Conservation (phyloP, 1,284 basidiomycete species). For the Cystobasidium slooffiae region DNA sequence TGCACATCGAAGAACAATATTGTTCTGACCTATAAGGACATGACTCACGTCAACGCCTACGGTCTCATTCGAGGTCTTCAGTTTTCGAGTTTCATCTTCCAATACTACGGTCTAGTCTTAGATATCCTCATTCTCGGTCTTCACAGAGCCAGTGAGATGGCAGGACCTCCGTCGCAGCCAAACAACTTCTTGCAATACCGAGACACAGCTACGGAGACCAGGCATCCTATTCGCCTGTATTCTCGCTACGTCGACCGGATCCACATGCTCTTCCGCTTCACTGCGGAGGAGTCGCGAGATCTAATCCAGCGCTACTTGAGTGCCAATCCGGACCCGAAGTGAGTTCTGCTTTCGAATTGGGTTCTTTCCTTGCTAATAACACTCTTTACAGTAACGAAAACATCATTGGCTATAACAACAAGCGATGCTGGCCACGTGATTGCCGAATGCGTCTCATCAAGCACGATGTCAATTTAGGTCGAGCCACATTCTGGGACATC, state of each 20-base stretch:
- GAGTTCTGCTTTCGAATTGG: constrained; percentile 46
- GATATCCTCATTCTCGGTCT: constrained; percentile 92
- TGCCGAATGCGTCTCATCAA: constrained; percentile 99
- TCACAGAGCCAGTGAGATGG: constrained; percentile 94
- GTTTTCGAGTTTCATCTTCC: constrained; percentile 94
- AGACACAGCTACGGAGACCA: constrained; percentile 87
- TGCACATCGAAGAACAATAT: constrained; percentile 98
- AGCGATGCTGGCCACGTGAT: constrained; percentile 98
- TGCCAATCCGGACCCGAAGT: constrained; percentile 93
- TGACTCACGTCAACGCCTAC: constrained; percentile 89
- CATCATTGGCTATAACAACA: constrained; percentile 98
- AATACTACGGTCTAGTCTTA: constrained; percentile 55
- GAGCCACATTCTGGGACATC: constrained; percentile 99
- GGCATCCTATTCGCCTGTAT: constrained; percentile 92
- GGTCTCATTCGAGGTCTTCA: constrained; percentile 93
- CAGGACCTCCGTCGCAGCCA: constrained; percentile 89
- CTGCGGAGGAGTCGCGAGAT: constrained; percentile 96
- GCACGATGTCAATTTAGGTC: constrained; percentile 97
- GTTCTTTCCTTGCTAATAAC: constrained; percentile 49
- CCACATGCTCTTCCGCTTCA: constrained; percentile 96
- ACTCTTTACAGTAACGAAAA: constrained; percentile 73
- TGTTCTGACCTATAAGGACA: constrained; percentile 88
- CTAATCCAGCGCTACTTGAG: constrained; percentile 91
- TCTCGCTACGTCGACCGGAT: constrained; percentile 88
- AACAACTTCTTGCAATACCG: constrained; percentile 96